Evolutionary conservation across 202 grass and related monocot species (phyloP).

Genomic region (Saccharum hybrid): DNA sequence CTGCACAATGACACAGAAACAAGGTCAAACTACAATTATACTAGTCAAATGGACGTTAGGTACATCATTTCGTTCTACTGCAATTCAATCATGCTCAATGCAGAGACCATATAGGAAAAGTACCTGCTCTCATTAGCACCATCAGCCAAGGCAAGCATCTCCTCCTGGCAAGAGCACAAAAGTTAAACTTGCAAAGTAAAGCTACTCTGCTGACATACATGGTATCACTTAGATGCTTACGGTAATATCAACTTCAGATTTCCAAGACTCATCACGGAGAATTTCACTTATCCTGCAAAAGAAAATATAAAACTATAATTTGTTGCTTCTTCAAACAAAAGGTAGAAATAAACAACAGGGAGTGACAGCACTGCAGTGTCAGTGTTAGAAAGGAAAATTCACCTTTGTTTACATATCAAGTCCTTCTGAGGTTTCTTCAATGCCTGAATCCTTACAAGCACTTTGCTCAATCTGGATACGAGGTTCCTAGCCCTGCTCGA

Average conservation of each 20-base stretch:
- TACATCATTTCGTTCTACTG: constrained; percentile 9
- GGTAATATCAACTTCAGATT: constrained; percentile 65
- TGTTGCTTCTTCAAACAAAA: constrained; percentile 16
- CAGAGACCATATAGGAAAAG: constrained; percentile 31
- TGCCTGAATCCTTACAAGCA: constrained; percentile 70
- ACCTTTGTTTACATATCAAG: constrained; percentile 77
- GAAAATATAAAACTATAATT: constrained; percentile 41
- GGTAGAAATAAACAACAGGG: constrained; percentile 32
- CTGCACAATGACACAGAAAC: constrained; percentile 43
- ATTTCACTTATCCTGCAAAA: constrained; percentile 84
- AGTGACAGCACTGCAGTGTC: background rate
- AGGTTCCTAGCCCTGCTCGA: constrained; percentile 83
- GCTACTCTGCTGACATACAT: constrained; percentile 19
- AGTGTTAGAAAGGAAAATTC: constrained; percentile 30
- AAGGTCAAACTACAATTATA: constrained; percentile 34
- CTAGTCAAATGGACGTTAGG: constrained; percentile 16
- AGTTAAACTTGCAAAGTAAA: constrained; percentile 42
- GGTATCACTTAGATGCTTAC: constrained; percentile 61
- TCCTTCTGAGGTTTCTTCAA: constrained; percentile 80
- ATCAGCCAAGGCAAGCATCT: constrained; percentile 77
- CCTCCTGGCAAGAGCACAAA: constrained; percentile 62
- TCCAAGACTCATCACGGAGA: constrained; percentile 65
- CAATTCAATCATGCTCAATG: constrained; percentile 10
- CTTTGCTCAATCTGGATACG: constrained; percentile 92
- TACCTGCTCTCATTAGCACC: constrained; percentile 64